These are phyloP conservation scores for Chaetomium fimeti DNA, from an alignment of 495 filamentous ascomycete genomes.

Conservation along the genomic window DNA sequence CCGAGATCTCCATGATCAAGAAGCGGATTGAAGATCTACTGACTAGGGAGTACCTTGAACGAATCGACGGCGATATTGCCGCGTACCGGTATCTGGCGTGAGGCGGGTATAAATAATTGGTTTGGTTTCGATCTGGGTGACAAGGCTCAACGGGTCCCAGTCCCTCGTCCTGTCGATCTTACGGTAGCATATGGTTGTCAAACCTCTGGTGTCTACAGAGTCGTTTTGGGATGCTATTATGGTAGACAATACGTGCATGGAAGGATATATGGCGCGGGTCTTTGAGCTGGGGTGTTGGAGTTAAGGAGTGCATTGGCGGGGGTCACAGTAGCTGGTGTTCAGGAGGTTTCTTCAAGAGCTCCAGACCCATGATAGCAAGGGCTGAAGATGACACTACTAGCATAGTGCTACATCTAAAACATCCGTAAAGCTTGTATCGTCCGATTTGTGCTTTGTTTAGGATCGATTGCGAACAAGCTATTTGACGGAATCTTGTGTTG, in stretches of 20 bases:
- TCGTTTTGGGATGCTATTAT: neutral
- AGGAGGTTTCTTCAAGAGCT: neutral
- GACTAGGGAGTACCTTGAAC: slow-evolving; percentile 89
- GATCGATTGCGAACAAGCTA: neutral
- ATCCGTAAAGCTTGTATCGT: neutral
- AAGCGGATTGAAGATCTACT: slow-evolving; percentile 91
- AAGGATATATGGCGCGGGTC: neutral
- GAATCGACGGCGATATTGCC: slow-evolving; percentile 67
- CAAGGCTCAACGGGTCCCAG: no score
- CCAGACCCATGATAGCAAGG: neutral
- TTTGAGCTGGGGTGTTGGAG: neutral
- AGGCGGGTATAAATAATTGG: neutral
- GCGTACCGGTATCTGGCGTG: slow-evolving; percentile 75
- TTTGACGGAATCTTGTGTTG: neutral
- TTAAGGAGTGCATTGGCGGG: neutral
- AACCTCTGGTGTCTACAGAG: neutral
- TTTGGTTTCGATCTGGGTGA: neutral
- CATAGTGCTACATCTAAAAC: neutral
- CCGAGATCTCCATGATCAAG: slow-evolving; percentile 90
- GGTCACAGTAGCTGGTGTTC: neutral
- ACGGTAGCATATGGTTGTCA: neutral
- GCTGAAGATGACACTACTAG: neutral
- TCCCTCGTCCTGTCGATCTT: neutral
- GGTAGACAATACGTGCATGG: neutral
- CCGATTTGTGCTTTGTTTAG: neutral